Base-by-base conservation (phyloP, 768 basidiomycete species). In the Phaeolepiota aurea region DNA sequence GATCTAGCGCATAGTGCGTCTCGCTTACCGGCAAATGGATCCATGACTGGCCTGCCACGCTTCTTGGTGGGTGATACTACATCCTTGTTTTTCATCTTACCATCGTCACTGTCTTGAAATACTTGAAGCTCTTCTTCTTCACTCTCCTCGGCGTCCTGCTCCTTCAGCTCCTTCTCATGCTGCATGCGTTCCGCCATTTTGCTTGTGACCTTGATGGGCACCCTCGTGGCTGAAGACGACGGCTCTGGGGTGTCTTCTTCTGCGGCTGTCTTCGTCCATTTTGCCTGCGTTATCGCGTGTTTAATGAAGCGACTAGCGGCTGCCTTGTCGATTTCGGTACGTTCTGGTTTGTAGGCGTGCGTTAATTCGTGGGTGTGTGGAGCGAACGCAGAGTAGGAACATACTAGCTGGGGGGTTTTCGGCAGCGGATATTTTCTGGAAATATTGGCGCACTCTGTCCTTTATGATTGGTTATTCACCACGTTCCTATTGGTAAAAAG, bases 241-340 rank as follows among this genome's bases (percentile, higher is more conserved):
- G 58, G 32, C 20, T 43, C 51, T 0, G 58, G 44, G 15, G 46
- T 28, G 1, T 44, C 48, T 43, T 58, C 51, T 36, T 69, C 60
- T 4, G 56, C 55, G 5, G 66, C 45, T 1, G 59, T 54, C 38
- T 61, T 58, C 25, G 52, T 56, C 44, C 63, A 52, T 48, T 71
- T 68, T 10, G 74, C 76, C 56, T 82, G 81, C 1, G 82, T 63
- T 32, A 89, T 87, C 20, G 87, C 85, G 54, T 85, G 72, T 58
- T 82, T 85, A 57, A 92, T 91, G 60, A 92, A 92, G 20, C 89
- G 77, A 32, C 66, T 64, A 1, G 88, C 88, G 10, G 85, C 88
- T 16, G 65, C 77, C 57, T 83, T 86, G 72, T 92, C 88, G 44
- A 91, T 58, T n/a, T 66, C 64, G 21, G 57, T 54, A 36, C 61